These are phyloP conservation scores for Xerocomellus amylosporus DNA, from an alignment of 768 basidiomycete genomes.

Conservation along the genomic window DNA sequence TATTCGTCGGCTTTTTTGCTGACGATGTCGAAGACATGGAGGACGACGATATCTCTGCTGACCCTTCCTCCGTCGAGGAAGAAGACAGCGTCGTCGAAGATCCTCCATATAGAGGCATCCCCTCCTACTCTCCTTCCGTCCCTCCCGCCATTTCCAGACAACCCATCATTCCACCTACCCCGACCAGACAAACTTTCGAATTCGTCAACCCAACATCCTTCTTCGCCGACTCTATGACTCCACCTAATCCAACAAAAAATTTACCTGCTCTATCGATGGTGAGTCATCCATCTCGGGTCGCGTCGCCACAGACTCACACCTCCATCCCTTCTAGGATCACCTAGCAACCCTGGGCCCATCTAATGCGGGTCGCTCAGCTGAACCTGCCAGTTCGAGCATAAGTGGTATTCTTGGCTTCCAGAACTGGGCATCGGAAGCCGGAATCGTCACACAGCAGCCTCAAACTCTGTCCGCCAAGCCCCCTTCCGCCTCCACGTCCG, in stretches of 20 bases:
- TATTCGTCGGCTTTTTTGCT: constrained; percentile 29
- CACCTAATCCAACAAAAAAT: constrained; percentile 25
- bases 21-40: constrained; percentile 28
- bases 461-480: constrained; percentile 11
- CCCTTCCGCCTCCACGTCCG: neutral
- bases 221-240: constrained; percentile 18
- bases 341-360: constrained; percentile 29
- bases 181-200: constrained; percentile 21
- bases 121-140: neutral
- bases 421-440: constrained; percentile 32
- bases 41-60: constrained; percentile 3
- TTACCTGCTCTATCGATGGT: constrained; percentile 33
- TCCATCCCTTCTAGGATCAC: constrained; percentile 21
- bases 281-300: constrained; percentile 2
- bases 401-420: constrained; percentile 26
- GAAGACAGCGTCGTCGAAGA: constrained; percentile 22
- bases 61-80: constrained; percentile 18
- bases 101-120: constrained; percentile 3
- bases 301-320: constrained; percentile 4
- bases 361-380: constrained; percentile 20
- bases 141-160: constrained; percentile 11
- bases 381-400: constrained; percentile 11
- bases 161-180: constrained; percentile 21
- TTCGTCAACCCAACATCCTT: constrained; percentile 30
- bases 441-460: constrained; percentile 20